Conservation (phyloP, 2,329 filamentous ascomycete genomes). For the Colletotrichum limetticola region DNA sequence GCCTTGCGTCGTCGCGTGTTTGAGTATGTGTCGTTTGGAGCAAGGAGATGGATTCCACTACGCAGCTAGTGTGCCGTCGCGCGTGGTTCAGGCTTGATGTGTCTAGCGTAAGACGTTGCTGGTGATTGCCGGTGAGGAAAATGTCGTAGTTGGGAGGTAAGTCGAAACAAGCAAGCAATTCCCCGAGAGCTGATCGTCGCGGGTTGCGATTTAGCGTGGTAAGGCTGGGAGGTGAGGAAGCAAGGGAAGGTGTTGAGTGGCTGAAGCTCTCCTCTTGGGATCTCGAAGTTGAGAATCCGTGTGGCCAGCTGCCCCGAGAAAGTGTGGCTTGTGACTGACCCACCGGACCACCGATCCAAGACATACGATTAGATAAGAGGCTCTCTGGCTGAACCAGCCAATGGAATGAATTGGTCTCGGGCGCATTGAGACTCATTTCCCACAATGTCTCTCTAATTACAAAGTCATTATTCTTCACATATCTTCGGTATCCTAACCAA, state of each 20-base stretch:
- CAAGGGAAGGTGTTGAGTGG: not conserved
- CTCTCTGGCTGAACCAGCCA: not conserved
- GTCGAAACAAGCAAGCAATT: not conserved
- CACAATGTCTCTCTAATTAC: not conserved
- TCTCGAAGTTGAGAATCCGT: not conserved
- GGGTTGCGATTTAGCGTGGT: not conserved
- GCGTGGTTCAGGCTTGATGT: not conserved
- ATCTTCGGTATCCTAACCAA: no score
- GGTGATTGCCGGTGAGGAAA: not conserved
- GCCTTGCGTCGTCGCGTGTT: constrained; percentile 11
- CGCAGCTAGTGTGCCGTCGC: no score
- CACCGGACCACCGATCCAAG: not conserved
- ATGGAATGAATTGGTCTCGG: not conserved
- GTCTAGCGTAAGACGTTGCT: not conserved
- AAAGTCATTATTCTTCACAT: not conserved
- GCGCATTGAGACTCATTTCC: constrained; percentile 1
- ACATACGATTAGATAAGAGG: not conserved
- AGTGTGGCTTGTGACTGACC: constrained; percentile 25
- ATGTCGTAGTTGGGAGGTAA: not conserved
- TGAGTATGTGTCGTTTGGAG: not conserved
- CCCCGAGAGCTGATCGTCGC: not conserved
- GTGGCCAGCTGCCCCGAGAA: not conserved
- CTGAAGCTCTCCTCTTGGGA: not conserved
- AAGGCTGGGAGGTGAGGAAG: not conserved
- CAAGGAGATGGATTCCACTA: not conserved